Evolutionary conservation across 192 early-diverging fungal genomes (phyloP), one percentile per base, ranked within the genome.

Genomic region (Gamsiella multidivaricata): DNA sequence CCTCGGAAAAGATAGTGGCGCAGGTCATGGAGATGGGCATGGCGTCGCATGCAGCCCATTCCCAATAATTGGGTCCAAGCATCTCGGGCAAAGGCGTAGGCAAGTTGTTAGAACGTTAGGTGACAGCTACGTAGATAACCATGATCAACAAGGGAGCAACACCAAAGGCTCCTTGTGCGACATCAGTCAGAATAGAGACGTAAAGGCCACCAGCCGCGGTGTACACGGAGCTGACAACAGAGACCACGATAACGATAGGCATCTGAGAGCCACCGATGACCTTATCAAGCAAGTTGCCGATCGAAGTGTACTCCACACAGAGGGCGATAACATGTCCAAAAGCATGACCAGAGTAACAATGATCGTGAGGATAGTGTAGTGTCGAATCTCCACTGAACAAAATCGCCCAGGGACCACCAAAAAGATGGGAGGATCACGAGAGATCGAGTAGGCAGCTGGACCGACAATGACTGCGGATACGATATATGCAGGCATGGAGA

Each of bases 1-100:
- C 88, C 60, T 91, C 89, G 56, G 89, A 88, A 71, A 88, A 91
- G 74, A 91, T 85, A 62, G 85, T 85, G 31, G 89, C 82, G 59
- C 84, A 84, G 32, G 81, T 86, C 55, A 89, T 81, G 39, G 90
- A 88, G 43, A 85, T 80, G 5, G 87, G 82, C 52, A 91, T 82
- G 46, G 87, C 87, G 2, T 79, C 83, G 67, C 86, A 83, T 33
- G 86, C 81, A 71, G 90, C 87, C 69, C 86, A 89, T 57, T 87
- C 88, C 67, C 85, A 81, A 37, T 86, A 85, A 61, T 89, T 88
- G 37, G 90, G 82, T 31, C 88, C 79, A 17, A 91, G 73, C 2
- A 80, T 80, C 3, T 69, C 81, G 2, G 78, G 74, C 20, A 86
- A 68, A 26, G 84, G 85, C 6, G 51, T 61, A 29, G 82, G 81